Evolutionary conservation across 495 filamentous ascomycete species (phyloP).

Genomic region (Penicillium lividum): DNA sequence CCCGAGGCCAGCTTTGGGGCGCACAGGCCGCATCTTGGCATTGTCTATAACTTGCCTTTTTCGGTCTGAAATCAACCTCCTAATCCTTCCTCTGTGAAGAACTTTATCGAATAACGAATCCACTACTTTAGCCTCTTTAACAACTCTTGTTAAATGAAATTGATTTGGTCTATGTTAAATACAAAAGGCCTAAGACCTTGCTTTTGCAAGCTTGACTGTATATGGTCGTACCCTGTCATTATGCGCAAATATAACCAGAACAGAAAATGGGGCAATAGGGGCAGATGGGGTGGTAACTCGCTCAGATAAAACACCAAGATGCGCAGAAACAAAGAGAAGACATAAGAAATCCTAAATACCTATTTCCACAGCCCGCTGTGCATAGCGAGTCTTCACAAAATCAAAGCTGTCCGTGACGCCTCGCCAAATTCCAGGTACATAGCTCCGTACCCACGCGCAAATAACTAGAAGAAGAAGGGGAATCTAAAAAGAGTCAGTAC

Average conservation of each 20-base stretch:
- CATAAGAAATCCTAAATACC: slow-evolving; percentile 30
- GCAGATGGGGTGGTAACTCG: slow-evolving; percentile 17
- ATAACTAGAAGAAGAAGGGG: slow-evolving; percentile 61
- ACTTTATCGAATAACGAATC: too few relatives aligned
- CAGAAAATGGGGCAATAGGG: slow-evolving; percentile 21
- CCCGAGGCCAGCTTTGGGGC: slow-evolving; percentile 12
- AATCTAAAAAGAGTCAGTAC: slow-evolving; percentile 33
- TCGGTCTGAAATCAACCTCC: too few relatives aligned
- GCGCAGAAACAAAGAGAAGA: slow-evolving; percentile 19
- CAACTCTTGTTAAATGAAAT: background rate
- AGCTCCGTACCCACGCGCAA: slow-evolving; percentile 62
- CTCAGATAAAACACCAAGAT: slow-evolving; percentile 26
- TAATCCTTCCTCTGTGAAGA: background rate
- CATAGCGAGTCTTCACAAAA: slow-evolving; percentile 46
- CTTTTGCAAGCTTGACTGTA: slow-evolving; percentile 22
- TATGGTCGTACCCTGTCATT: slow-evolving; percentile 44
- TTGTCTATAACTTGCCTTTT: slow-evolving; percentile 6
- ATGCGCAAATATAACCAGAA: slow-evolving; percentile 29
- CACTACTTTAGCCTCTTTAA: too few relatives aligned
- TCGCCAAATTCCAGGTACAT: slow-evolving; percentile 55
- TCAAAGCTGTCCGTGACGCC: slow-evolving; percentile 45
- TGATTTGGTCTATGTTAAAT: slow-evolving; percentile 11
- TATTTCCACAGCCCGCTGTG: slow-evolving; percentile 43
- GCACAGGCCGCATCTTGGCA: slow-evolving; percentile 24
- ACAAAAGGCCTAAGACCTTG: slow-evolving; percentile 3